Evolutionary conservation across 202 grass and related monocot species (phyloP).

Genomic region (Alloteropsis angusta): DNA sequence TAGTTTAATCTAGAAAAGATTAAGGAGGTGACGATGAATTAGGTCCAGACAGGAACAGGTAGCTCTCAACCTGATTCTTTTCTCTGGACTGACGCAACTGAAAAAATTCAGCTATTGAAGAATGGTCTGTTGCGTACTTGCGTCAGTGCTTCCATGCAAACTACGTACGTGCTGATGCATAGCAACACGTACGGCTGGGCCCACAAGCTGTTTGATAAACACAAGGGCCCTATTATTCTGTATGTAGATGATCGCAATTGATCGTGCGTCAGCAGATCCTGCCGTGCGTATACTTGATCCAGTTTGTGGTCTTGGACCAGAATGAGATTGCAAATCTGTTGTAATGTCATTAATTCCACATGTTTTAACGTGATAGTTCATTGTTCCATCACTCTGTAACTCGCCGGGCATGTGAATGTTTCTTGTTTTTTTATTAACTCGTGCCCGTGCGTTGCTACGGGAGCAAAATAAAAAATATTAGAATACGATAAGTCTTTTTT

Average conservation of each 20-base stretch:
- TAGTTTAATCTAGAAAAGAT: background rate
- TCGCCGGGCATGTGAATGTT: background rate
- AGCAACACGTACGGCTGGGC: background rate
- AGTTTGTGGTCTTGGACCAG: background rate
- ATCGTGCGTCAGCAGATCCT: background rate
- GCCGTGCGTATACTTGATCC: background rate
- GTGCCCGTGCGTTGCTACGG: too few species aligned
- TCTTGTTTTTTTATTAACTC: background rate
- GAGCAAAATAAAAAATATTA: too few species aligned
- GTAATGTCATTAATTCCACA: background rate
- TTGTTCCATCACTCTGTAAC: background rate
- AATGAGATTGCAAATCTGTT: background rate
- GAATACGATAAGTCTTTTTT: too few species aligned
- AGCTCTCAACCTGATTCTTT: background rate
- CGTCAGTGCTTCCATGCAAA: background rate
- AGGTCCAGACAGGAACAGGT: background rate
- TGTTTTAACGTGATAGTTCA: background rate
- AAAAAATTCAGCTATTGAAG: background rate
- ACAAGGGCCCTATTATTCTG: background rate
- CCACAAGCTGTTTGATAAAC: background rate
- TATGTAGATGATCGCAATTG: background rate
- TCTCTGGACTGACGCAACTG: background rate
- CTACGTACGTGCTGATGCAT: background rate
- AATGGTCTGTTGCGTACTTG: background rate
- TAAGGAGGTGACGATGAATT: background rate